Evolutionary conservation across 2,329 filamentous ascomycete species (phyloP), one percentile per base, ranked within the genome.

Genomic region (Xylaria sp.): DNA sequence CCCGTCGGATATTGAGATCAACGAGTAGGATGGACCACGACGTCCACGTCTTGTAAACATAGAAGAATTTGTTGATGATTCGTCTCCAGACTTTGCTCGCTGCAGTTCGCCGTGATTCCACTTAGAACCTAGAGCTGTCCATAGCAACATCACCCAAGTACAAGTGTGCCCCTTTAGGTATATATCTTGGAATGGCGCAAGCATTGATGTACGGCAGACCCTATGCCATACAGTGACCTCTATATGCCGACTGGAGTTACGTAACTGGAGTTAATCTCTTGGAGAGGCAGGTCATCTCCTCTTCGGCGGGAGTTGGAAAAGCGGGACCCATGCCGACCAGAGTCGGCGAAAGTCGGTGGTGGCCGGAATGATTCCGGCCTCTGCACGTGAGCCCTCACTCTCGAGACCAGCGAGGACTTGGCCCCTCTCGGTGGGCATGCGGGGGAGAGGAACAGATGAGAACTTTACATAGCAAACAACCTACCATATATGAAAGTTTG

Each of bases 361-460:
- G 60, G 62, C 60, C 62, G 60, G 62, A 61, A 64, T 52, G 2
- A 54, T 61, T 64, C 60, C 62, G 60, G 62, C 60, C 62, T 46
- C 56, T 48, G 29, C 54, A 61, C 61, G 54, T 54, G 56, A 53
- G 13, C 29, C 19, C 26, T 21, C n/a, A n/a, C 39, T 39, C 34
- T 34, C 29, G 39, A 20, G 26, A 11, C 21, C 41, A 20, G 34
- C 18, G 4, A 29, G 4, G 20, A 13, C 11, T 34, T 34, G 5
- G 9, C 11, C 9, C 3, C 29, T 34, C 29, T 13, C 5, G 5
- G 24, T 26, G 5, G 24, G 6, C n/a, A n/a, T n/a, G n/a, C n/a
- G n/a, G n/a, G n/a, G n/a, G n/a, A n/a, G n/a, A n/a, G n/a, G n/a
- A n/a, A n/a, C n/a, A n/a, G n/a, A n/a, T n/a, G n/a, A n/a, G n/a